Conservation (phyloP, 208 protist genomes). For the Trypanosoma theileri region DNA sequence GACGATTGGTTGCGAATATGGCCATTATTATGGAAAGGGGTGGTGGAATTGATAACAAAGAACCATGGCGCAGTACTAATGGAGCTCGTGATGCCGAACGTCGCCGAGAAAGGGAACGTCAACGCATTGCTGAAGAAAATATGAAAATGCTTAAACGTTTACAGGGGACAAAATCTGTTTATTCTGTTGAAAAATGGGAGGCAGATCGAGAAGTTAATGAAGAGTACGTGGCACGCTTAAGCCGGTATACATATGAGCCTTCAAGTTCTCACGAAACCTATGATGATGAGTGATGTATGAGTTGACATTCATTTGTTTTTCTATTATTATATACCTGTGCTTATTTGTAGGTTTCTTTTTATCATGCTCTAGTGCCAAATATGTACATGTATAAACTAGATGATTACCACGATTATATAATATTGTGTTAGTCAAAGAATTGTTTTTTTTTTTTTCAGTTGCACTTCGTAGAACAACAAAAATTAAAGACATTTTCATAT, state of each 20-base stretch:
- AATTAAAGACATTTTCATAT: too few relatives aligned
- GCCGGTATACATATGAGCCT: conserved; percentile 56
- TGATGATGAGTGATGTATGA: conserved; percentile 1
- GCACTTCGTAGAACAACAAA: too few relatives aligned
- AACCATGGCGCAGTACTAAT: conserved; percentile 56
- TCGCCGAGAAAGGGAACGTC: conserved; percentile 34
- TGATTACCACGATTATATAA: too few relatives aligned
- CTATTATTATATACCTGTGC: neutral
- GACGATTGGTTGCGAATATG: conserved; percentile 58
- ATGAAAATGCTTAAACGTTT: conserved; percentile 50
- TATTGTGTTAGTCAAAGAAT: too few relatives aligned
- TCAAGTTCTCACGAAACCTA: conserved; percentile 22
- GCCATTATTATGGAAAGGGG: conserved; percentile 62
- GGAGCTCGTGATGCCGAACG: conserved; percentile 47
- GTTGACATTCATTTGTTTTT: neutral
- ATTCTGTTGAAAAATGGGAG: conserved; percentile 47
- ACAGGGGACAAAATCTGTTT: conserved; percentile 43
- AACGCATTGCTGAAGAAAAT: conserved; percentile 55
- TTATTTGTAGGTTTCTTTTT: conserved; percentile 6
- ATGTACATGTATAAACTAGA: too few relatives aligned
- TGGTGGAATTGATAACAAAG: conserved; percentile 61
- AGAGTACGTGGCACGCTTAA: conserved; percentile 45
- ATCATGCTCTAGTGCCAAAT: neutral
- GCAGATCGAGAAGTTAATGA: conserved; percentile 50
- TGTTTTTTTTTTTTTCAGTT: too few relatives aligned